Base-by-base conservation (phyloP, 1,139 yeast species). In the Yamadazyma jaroonii region DNA sequence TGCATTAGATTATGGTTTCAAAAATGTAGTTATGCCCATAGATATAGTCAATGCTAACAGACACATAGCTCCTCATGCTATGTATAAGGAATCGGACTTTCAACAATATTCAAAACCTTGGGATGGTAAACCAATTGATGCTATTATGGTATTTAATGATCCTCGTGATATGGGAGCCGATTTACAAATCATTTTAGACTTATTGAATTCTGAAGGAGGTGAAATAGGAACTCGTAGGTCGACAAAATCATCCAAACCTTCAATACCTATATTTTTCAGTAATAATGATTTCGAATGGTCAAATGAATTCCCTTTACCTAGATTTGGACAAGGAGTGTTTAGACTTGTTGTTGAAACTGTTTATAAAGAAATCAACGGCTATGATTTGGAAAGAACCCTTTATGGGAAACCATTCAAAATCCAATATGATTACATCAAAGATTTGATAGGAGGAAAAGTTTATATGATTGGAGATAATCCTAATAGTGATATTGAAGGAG, bases 391-490 rank as follows among this genome's bases (percentile, higher is more conserved):
- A 33, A 75, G 79, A 42, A 72, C 80, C 3, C 75, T 85, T 5
- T 67, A 88, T 51, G 98, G 98, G 14, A 92, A 92, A 57, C 97
- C 97, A 2, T 83, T 79, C 44, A 71, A 70, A 39, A 64, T 84
- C 21, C 90, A 95, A 36, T 90, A 89, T 56, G 89, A 86, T 51
- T 92, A 76, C 59, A 74, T 75, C 34, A 79, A 79, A 49, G 81
- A 38, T 8, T 37, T 47, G n/a, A 53, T 71, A 6, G 79, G 79
- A 46, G 59, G 66, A 21, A 63, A 72, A 26, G 84, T 92, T 2
- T 90, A 73, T 62, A 92, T 92, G 98, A 86, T 92, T 23, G 98
- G 98, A 20, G 98, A 92, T 61, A 92, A 92, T 58, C 97, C 97
- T 2, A 92, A 83, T 21, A 80, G 90, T 36, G 98, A 92, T 56